Evolutionary conservation across 2,329 filamentous ascomycete species (phyloP).

Genomic region (Neoarthrinium moseri): DNA sequence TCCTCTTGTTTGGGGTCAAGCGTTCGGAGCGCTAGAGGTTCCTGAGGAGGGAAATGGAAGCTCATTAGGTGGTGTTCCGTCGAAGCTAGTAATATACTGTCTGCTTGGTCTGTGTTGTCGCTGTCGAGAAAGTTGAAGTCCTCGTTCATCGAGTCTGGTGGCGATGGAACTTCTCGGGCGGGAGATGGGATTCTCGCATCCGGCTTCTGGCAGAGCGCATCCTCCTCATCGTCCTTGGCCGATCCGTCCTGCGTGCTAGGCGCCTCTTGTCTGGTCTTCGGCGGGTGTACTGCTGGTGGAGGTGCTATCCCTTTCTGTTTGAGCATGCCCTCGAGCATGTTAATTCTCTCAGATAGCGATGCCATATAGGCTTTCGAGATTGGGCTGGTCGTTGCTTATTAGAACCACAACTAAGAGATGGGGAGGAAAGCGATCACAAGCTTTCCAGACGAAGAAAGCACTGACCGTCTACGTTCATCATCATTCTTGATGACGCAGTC

Average conservation of each 20-base stretch:
- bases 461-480: constrained; percentile 52
- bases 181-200: constrained; percentile 13
- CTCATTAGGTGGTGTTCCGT: background rate
- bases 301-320: constrained; percentile 46
- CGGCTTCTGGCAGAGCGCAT: too few species aligned
- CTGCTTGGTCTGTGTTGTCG: background rate
- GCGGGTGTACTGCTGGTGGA: constrained; percentile 51
- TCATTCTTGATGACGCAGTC: constrained; percentile 57
- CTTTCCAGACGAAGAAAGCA: constrained; percentile 3
- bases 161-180: constrained; percentile 24
- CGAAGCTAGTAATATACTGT: background rate
- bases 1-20: constrained; percentile 42
- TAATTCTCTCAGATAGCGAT: constrained; percentile 53
- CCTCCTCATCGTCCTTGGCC: background rate
- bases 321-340: constrained; percentile 50
- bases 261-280: constrained; percentile 44
- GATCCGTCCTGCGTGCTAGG: background rate
- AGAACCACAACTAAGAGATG: too few species aligned
- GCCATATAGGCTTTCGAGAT: constrained; percentile 59
- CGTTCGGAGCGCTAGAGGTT: constrained; percentile 33
- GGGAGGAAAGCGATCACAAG: background rate
- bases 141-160: constrained; percentile 31
- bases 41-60: constrained; percentile 22
- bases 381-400: constrained; percentile 35
- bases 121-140: constrained; percentile 26